These are phyloP conservation scores for Gymnopilus junonius DNA, from an alignment of 768 basidiomycete genomes.

Conservation along the genomic window DNA sequence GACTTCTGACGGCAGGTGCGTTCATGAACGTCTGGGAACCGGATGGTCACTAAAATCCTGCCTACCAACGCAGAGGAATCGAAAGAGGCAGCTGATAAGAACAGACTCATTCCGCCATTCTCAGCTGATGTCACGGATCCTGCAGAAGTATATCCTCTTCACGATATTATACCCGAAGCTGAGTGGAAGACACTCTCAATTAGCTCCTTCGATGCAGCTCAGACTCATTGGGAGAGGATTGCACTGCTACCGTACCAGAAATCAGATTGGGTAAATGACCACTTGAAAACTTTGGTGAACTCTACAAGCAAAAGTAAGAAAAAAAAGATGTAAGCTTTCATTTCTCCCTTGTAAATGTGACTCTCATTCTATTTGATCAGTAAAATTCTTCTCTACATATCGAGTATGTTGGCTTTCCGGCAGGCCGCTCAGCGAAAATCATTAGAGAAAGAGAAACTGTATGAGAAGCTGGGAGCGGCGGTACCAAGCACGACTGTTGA, in stretches of 20 bases:
- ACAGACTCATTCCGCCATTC: slow-evolving; percentile 78
- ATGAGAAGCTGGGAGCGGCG: slow-evolving; percentile 55
- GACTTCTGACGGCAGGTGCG: slow-evolving; percentile 73
- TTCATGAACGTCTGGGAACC: slow-evolving; percentile 4
- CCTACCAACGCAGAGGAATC: slow-evolving; percentile 57
- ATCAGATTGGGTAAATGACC: slow-evolving; percentile 75
- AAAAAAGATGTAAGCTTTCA: slow-evolving; percentile 58
- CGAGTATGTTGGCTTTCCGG: slow-evolving; percentile 78
- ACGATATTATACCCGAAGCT: slow-evolving; percentile 76
- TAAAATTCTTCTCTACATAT: slow-evolving; percentile 80
- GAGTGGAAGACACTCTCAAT: slow-evolving; percentile 79
- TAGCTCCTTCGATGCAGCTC: slow-evolving; percentile 55
- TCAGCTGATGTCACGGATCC: slow-evolving; percentile 68
- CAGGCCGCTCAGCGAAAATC: slow-evolving; percentile 41
- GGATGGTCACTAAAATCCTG: slow-evolving; percentile 2
- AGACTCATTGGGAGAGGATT: slow-evolving; percentile 49
- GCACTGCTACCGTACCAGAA: slow-evolving; percentile 64
- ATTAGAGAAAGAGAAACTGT: slow-evolving; percentile 54
- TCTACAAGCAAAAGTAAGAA: slow-evolving; percentile 60
- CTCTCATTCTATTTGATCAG: slow-evolving; percentile 39
- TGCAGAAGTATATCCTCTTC: slow-evolving; percentile 73
- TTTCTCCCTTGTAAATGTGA: not conserved
- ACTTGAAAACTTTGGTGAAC: slow-evolving; percentile 49
- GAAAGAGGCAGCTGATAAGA: slow-evolving; percentile 62
- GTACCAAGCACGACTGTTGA: slow-evolving; percentile 74